Conservation (phyloP, 305 asterid species). For the Fraxinus platypoda region DNA sequence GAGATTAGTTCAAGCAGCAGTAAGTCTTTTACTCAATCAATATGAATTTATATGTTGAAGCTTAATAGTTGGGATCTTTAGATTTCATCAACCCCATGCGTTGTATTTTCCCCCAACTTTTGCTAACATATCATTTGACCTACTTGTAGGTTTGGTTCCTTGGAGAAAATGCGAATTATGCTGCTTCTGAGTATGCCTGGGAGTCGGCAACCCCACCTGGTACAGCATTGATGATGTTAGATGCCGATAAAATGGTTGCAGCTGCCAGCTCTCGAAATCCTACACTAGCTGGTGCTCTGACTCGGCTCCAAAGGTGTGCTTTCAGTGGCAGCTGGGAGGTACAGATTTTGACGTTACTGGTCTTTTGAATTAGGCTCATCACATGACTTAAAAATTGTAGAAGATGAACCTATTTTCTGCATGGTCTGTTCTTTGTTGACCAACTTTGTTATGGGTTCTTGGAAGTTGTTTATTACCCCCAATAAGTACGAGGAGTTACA, state of each 20-base stretch:
- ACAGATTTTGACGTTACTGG: slow-evolving; percentile 23
- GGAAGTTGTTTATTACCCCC: slow-evolving; percentile 1
- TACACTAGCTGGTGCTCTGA: slow-evolving; percentile 91
- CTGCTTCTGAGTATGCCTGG: slow-evolving; percentile 99
- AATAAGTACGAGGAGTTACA: slow-evolving; percentile 8
- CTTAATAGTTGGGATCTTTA: slow-evolving; percentile 2
- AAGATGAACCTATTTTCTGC: slow-evolving; percentile 18
- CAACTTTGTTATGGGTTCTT: slow-evolving; percentile 7
- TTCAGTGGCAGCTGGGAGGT: slow-evolving; percentile 96
- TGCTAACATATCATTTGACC: neutral
- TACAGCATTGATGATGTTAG: slow-evolving; percentile 99
- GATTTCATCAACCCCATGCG: neutral
- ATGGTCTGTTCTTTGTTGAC: slow-evolving; percentile 7
- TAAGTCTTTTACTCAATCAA: slow-evolving; percentile 36
- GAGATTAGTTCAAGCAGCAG: slow-evolving; percentile 98
- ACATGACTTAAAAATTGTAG: slow-evolving; percentile 16
- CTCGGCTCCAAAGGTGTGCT: slow-evolving; percentile 98
- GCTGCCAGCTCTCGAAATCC: slow-evolving; percentile 99
- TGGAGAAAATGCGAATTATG: slow-evolving; percentile 99
- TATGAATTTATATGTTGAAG: slow-evolving; percentile 15
- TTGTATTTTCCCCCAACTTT: neutral
- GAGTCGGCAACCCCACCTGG: slow-evolving; percentile 99
- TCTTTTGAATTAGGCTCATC: slow-evolving; percentile 6
- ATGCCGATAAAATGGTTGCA: slow-evolving; percentile 99
- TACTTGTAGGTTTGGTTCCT: slow-evolving; percentile 90